These are phyloP conservation scores for Arthrobotrys musiformis DNA, from an alignment of 2,329 filamentous ascomycete species.

Conservation along the genomic window DNA sequence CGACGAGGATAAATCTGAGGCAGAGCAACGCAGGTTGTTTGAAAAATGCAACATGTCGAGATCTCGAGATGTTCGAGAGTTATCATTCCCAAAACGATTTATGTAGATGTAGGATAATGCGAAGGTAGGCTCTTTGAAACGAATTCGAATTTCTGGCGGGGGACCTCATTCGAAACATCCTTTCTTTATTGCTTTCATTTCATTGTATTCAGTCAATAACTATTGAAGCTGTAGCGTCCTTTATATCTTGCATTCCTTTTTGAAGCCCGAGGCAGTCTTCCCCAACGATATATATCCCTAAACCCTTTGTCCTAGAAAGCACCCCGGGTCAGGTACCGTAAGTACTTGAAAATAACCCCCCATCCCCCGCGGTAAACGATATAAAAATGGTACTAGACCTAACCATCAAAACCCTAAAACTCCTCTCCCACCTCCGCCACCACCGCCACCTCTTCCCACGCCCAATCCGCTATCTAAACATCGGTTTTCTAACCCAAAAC, in stretches of 20 bases:
- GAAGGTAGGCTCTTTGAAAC: not conserved
- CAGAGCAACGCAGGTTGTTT: not conserved
- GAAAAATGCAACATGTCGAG: not conserved
- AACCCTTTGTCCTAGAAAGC: too few species aligned
- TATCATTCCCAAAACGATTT: not conserved
- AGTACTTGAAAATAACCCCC: too few species aligned
- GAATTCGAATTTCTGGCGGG: not conserved
- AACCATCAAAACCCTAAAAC: slow-evolving; percentile 16
- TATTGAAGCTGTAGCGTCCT: too few species aligned
- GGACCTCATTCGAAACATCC: not conserved
- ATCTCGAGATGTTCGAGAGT: not conserved
- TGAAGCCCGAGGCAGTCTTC: too few species aligned
- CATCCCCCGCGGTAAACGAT: too few species aligned
- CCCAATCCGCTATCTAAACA: slow-evolving; percentile 16
- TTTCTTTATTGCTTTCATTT: not conserved
- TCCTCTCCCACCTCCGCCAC: not conserved
- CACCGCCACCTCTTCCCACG: not conserved
- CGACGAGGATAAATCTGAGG: too few species aligned
- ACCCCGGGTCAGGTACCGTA: too few species aligned
- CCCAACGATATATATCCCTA: too few species aligned
- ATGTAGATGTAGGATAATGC: not conserved
- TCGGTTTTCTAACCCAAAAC: slow-evolving; percentile 14
- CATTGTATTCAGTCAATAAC: too few species aligned
- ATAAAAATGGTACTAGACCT: slow-evolving; percentile 17
- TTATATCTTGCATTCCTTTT: too few species aligned